Base-by-base conservation (phyloP, 1,284 basidiomycete genomes). In the Ganoderma boninense region DNA sequence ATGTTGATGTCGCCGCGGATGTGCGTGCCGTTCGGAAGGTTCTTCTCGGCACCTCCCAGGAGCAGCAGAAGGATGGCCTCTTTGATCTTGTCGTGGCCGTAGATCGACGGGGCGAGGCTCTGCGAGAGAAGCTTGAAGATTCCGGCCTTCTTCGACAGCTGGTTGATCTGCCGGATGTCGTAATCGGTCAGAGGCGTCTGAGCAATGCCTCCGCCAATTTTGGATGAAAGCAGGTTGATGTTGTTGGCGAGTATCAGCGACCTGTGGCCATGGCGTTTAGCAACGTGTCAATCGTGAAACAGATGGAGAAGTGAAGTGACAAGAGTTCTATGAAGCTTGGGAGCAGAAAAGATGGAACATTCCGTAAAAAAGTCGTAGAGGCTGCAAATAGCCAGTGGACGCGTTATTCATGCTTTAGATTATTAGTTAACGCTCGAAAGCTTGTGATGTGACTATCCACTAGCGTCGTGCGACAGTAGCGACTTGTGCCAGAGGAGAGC, bases 1-100 rank as follows among this genome's bases (percentile, higher is more conserved):
- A 99, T 89, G 83, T 99, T 99, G 87, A 99, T 99, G 82, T 99
- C 98, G 69, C 98, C 98, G 87, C 98, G 94, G 79, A 99, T 98
- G 80, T 99, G 98, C 7, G 97, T 99, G 44, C 98, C 98, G 79
- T 99, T 99, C 29, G 94, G 90, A 70, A 99, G 83, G 80, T 99
- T 99, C 89, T 99, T 99, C 84, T 99, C 97, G 69, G 95, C 94
- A 52, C 98, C 98, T 59, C 97, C 97, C 54, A 99, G 90, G 13
- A 99, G 89, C 18, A 99, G 89, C 20, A 99, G 88, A 14, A 99
- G 86, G 74, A 99, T 90, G 5, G 98, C 97, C 75, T 93, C 90
- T 80, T 99, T 99, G 84, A 99, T 98, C 78, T 96, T 92, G 77
- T 98, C 95, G 76, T 97, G 96, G 2, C 98, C 98, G 79, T 92